phyloP scores from a whole-genome alignment of 352 stramenopile genomes.

The Phytophthora tentaculata region DNA sequence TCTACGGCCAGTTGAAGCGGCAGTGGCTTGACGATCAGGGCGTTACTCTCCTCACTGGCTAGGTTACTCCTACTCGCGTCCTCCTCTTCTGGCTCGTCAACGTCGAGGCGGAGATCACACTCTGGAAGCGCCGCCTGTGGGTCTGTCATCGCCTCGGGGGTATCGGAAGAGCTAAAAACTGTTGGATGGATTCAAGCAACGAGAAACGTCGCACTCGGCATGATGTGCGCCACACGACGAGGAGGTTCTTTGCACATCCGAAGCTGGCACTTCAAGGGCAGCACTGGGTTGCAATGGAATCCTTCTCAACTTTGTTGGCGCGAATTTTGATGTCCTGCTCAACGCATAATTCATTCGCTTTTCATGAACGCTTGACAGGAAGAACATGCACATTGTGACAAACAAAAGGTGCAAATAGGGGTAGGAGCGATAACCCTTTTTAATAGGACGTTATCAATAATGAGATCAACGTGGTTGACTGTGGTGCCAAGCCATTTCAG shows the following conservation, averaged over 20 bases:
- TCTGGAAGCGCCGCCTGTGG: slow-evolving; percentile 16
- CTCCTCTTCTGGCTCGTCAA: slow-evolving; percentile 45
- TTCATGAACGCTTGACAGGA: neutral
- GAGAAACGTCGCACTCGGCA: slow-evolving; percentile 23
- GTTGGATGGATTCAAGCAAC: slow-evolving; percentile 20
- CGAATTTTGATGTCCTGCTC: neutral
- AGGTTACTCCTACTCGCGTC: slow-evolving; percentile 20
- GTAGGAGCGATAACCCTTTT: no score
- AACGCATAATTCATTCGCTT: neutral
- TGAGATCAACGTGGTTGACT: no score
- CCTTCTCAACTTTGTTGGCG: neutral
- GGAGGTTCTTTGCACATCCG: slow-evolving; percentile 21
- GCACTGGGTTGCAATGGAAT: neutral
- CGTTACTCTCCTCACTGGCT: slow-evolving; percentile 15
- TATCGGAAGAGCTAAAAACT: slow-evolving; percentile 9
- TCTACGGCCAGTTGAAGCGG: slow-evolving; percentile 25
- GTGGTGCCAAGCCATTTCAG: no score
- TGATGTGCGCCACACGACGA: slow-evolving; percentile 34
- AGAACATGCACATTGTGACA: neutral
- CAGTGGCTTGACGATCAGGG: slow-evolving; percentile 37
- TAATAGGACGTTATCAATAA: no score
- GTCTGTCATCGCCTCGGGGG: slow-evolving; percentile 29
- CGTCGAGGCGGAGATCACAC: slow-evolving; percentile 23
- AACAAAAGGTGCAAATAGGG: neutral
- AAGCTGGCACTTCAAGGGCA: slow-evolving; percentile 13